Percentiles rank a stretch among this genome's conserved stretches.
Evolutionary conservation across 441 rosid species (phyloP).

Genomic region (Erodium moschatum): DNA sequence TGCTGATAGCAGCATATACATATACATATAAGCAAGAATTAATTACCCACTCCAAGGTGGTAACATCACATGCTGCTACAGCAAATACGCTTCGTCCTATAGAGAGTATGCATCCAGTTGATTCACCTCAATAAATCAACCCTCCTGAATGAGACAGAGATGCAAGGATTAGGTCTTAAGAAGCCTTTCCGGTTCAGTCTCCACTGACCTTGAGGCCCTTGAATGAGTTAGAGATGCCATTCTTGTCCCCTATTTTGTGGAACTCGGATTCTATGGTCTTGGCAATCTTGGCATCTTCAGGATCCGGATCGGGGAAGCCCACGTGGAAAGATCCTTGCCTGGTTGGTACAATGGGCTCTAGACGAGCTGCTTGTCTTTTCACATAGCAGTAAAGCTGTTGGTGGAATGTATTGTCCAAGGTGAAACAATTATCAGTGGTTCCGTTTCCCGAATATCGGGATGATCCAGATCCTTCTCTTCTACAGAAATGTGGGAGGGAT

Average conservation of each 20-base stretch:
- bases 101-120: slow-evolving; percentile 35
- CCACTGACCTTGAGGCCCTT: slow-evolving; percentile 36
- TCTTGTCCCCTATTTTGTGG: slow-evolving; percentile 45
- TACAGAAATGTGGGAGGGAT: slow-evolving; percentile 60
- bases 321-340: slow-evolving; percentile 54
- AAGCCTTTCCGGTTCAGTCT: slow-evolving; percentile 13
- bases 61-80: not conserved
- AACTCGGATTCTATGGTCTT: slow-evolving; percentile 60
- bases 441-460: slow-evolving; percentile 36
- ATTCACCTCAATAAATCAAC: slow-evolving; percentile 25
- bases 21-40: not conserved
- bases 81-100: slow-evolving; percentile 17
- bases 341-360: slow-evolving; percentile 27
- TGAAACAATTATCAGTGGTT: slow-evolving; percentile 47
- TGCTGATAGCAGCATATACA: not conserved
- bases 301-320: slow-evolving; percentile 45
- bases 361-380: slow-evolving; percentile 39
- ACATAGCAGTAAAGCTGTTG: slow-evolving; percentile 46
- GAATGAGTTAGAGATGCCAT: slow-evolving; percentile 30
- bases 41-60: slow-evolving; percentile 18
- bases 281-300: slow-evolving; percentile 46
- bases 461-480: slow-evolving; percentile 62
- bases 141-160: not conserved
- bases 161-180: not conserved
- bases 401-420: slow-evolving; percentile 54